A percentile compares a stretch with the other conserved stretches of the same genome.
Evolutionary conservation across 2,329 filamentous ascomycete genomes (phyloP).

Genomic region (Eutypa lata): DNA sequence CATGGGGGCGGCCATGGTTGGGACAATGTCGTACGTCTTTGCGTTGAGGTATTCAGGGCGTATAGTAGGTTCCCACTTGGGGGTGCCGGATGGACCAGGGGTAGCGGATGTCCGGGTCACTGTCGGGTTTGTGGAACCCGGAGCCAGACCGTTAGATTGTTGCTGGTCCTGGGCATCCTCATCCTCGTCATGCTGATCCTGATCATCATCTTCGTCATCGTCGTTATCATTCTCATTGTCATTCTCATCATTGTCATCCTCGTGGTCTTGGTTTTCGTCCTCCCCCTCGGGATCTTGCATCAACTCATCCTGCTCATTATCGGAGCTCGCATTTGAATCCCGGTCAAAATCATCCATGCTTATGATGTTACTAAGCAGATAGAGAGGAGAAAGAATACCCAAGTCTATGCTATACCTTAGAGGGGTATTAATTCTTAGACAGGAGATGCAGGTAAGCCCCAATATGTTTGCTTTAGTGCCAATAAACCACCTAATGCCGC

Average conservation of each 20-base stretch:
- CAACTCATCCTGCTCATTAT: conserved; percentile 39
- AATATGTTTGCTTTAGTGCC: neutral
- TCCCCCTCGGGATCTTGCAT: conserved; percentile 26
- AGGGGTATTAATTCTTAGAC: no score
- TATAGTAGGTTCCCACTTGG: conserved; percentile 56
- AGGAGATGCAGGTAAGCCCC: neutral
- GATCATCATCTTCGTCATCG: conserved; percentile 33
- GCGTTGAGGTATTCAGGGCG: conserved; percentile 77
- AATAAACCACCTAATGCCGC: neutral
- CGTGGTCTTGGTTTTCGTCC: conserved; percentile 20
- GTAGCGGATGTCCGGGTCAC: conserved; percentile 30
- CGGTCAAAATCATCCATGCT: conserved; percentile 37
- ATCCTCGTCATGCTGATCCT: conserved; percentile 36
- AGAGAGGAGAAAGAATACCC: neutral
- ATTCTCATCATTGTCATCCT: conserved; percentile 38
- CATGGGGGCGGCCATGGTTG: conserved; percentile 94
- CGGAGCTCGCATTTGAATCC: conserved; percentile 40
- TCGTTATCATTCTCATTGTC: conserved; percentile 33
- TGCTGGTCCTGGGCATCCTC: conserved; percentile 17
- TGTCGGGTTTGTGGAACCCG: conserved; percentile 11
- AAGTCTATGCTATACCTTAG: neutral
- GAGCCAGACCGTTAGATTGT: conserved; percentile 6
- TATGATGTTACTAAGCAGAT: neutral
- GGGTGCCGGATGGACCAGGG: conserved; percentile 28
- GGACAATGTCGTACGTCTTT: conserved; percentile 86